Percentiles rank a stretch among this genome's conserved stretches.
phyloP scores from a whole-genome alignment of 768 basidiomycete genomes.

The Termitomyces sp. region DNA sequence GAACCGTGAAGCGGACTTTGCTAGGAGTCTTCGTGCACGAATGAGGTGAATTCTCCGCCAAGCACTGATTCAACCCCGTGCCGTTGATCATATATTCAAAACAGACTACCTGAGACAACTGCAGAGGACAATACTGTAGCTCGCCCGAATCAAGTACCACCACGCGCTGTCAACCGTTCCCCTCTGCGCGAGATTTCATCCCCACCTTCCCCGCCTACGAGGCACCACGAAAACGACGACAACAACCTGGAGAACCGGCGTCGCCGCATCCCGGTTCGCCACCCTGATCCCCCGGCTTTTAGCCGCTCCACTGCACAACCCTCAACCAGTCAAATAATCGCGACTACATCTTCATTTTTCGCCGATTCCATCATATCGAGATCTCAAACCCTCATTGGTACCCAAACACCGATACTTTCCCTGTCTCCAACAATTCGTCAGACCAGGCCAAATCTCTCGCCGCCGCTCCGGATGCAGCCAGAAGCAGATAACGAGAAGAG shows the following conservation, averaged over 20 bases:
- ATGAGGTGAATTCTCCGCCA: conserved; percentile 52
- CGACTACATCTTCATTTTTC: conserved; percentile 15
- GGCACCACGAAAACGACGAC: conserved; percentile 27
- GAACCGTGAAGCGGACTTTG: conserved; percentile 53
- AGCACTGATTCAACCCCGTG: background rate
- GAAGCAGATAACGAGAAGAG: conserved; percentile 9
- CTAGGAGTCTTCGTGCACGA: conserved; percentile 51
- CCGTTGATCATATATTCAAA: conserved; percentile 12
- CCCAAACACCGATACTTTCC: conserved; percentile 8
- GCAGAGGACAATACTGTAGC: conserved; percentile 4
- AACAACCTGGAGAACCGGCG: conserved; percentile 31
- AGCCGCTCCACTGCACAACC: background rate
- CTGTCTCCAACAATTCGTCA: conserved; percentile 15
- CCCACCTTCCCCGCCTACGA: conserved; percentile 21
- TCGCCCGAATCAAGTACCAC: conserved; percentile 8
- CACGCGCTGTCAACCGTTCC: conserved; percentile 20
- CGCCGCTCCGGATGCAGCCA: conserved; percentile 7
- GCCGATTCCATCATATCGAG: conserved; percentile 1
- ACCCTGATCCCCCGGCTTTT: background rate
- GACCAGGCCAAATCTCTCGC: conserved; percentile 1
- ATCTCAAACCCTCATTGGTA: conserved; percentile 6
- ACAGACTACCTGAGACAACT: conserved; percentile 19
- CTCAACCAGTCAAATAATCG: background rate
- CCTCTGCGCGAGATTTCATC: conserved; percentile 34
- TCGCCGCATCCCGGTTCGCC: conserved; percentile 25